Base-by-base conservation (phyloP, 164 flowering plant species). In the Nymphaea colorata region DNA sequence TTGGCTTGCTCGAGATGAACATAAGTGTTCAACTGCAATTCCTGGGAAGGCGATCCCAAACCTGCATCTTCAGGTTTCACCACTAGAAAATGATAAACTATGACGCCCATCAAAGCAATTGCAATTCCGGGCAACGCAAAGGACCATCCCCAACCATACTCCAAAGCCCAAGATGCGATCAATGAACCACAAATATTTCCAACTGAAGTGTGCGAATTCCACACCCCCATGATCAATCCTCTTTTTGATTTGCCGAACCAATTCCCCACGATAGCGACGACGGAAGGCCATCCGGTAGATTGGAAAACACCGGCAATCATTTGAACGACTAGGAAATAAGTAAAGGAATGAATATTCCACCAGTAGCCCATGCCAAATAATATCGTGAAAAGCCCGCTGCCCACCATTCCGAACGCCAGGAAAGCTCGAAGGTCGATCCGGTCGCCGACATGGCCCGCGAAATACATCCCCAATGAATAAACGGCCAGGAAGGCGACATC, bases 71-170 rank as follows among this genome's bases (percentile, higher is more conserved):
- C 82, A 0, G 99, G 98, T 59, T 68, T 75, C 63, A 86, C 99
- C 55, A 86, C 81, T 71, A 94, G 84, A 72, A 86, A 88, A 69
- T 74, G 15, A 59, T 78, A 88, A 65, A 94, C 91, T 41, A 87
- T 16, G 69, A 75, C n/a, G 15, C 88, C 92, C 59, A 81, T 78
- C 10, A 85, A 42, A 64, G 87, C 73, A 44, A 94, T 78, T 53
- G 86, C 69, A 53, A 80, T 4, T 3, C 96, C 97, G 16, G 98
- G 99, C 80, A 86, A 69, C 11, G 90, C 78, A 74, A 91, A 90
- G 2, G 96, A 88, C 98, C 98, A 94, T n/a, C 99, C 99, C 99
- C 99, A 94, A 1, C 99, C 99, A 41, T 80, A 83, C 25, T 84
- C 93, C 78, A 94, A 73, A n/a, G 83, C 87, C 1, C 82, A 78